Percentiles rank a stretch among this genome's conserved stretches.
These are phyloP conservation scores for Saraca asoca DNA, from an alignment of 331 rosid species.

Conservation along the genomic window DNA sequence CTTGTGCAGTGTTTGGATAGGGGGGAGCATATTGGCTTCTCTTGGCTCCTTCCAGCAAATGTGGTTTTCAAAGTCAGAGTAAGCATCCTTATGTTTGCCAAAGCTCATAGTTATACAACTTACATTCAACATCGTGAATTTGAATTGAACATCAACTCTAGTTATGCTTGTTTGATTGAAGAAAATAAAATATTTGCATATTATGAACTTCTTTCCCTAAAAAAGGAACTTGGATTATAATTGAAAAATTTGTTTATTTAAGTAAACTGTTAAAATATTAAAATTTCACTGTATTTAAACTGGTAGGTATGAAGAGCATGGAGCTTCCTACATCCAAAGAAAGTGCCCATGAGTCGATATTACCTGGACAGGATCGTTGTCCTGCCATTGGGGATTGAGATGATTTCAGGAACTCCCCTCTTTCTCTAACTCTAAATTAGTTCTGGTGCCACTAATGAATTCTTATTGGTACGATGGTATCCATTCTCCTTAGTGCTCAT, in stretches of 20 bases:
- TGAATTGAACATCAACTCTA: too few relatives aligned
- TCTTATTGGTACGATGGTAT: not conserved
- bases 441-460: slow-evolving; percentile 16
- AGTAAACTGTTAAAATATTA: too few relatives aligned
- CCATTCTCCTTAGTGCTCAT: slow-evolving; percentile 6
- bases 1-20: slow-evolving; percentile 91
- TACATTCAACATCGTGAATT: not conserved
- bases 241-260: too few relatives aligned
- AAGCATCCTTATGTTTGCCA: slow-evolving; percentile 33
- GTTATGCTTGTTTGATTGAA: not conserved
- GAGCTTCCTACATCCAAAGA: slow-evolving; percentile 94
- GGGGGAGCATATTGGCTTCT: slow-evolving; percentile 98
- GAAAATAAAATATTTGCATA: not conserved
- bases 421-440: slow-evolving; percentile 1
- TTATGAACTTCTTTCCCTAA: too few relatives aligned
- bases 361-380: slow-evolving; percentile 24
- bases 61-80: slow-evolving; percentile 99
- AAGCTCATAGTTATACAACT: not conserved
- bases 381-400: slow-evolving; percentile 6
- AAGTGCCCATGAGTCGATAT: slow-evolving; percentile 69
- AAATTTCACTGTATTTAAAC: slow-evolving; percentile 8
- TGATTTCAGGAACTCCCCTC: slow-evolving; percentile 25
- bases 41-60: slow-evolving; percentile 99
- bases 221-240: too few relatives aligned
- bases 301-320: slow-evolving; percentile 96